Evolutionary conservation across 73 alveolate genomes (phyloP).

Genomic region (Paramecium octaurelia): DNA sequence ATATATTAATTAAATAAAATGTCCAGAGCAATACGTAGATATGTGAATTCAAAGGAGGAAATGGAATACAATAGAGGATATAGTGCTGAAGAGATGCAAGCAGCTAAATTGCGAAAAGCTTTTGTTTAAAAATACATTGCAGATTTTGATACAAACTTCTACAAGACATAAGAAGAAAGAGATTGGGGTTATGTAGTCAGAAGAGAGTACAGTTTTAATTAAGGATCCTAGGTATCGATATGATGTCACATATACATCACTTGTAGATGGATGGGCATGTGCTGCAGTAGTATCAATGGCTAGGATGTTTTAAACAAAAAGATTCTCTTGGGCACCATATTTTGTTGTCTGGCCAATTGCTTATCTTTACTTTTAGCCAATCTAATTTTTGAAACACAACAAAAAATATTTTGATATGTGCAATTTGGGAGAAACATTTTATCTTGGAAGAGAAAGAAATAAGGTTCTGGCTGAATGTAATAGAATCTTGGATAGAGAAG

Average conservation of each 20-base stretch:
- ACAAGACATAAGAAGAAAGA: constrained; percentile 79
- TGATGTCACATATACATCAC: constrained; percentile 75
- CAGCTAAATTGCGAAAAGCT: constrained; percentile 58
- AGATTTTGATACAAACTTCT: constrained; percentile 58
- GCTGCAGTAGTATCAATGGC: constrained; percentile 65
- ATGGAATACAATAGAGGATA: constrained; percentile 63
- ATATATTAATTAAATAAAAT: constrained; percentile 20
- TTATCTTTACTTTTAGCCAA: constrained; percentile 67
- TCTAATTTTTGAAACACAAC: constrained; percentile 67
- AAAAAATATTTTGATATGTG: constrained; percentile 84
- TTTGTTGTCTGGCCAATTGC: constrained; percentile 60
- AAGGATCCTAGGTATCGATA: constrained; percentile 58
- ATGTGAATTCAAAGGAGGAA: constrained; percentile 51
- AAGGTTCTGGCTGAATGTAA: constrained; percentile 79
- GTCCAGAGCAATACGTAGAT: constrained; percentile 64
- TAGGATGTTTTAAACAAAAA: constrained; percentile 70
- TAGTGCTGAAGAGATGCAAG: constrained; percentile 45
- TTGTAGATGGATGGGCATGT: constrained; percentile 70
- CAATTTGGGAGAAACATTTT: constrained; percentile 87
- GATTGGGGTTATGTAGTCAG: constrained; percentile 88
- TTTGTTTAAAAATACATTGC: constrained; percentile 60
- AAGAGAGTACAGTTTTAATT: constrained; percentile 66
- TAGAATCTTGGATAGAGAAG: constrained; percentile 77
- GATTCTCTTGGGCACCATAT: constrained; percentile 55
- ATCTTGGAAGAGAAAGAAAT: constrained; percentile 84